These are phyloP conservation scores for Phanerochaete carnosa DNA, from an alignment of 768 basidiomycete genomes.

Conservation along the genomic window DNA sequence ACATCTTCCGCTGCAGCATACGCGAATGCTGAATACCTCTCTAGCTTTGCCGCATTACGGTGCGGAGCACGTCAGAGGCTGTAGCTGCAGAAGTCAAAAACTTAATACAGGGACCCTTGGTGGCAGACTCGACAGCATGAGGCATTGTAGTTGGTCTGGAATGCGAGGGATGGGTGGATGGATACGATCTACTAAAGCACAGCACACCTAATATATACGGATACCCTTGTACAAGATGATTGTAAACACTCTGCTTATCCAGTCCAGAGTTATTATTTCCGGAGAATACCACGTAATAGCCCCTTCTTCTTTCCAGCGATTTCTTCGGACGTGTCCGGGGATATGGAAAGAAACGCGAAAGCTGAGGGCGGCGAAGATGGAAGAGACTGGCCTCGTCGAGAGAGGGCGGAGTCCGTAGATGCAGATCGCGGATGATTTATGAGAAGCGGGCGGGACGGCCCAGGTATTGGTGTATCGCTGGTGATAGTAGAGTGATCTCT, in stretches of 20 bases:
- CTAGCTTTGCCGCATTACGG: constrained; percentile 88
- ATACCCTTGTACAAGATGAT: constrained; percentile 4
- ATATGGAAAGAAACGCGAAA: not conserved
- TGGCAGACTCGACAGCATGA: constrained; percentile 21
- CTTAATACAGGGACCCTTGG: constrained; percentile 39
- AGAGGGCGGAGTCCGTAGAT: constrained; percentile 25
- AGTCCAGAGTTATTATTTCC: constrained; percentile 28
- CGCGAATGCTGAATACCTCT: not conserved
- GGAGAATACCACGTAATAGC: constrained; percentile 39
- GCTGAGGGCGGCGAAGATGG: constrained; percentile 1
- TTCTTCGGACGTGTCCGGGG: constrained; percentile 3
- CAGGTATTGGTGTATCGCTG: constrained; percentile 1
- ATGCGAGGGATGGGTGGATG: constrained; percentile 1
- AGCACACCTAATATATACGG: constrained; percentile 1
- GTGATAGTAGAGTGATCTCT: not conserved
- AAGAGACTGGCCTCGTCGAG: constrained; percentile 5
- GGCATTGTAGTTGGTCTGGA: not conserved
- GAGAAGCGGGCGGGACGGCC: constrained; percentile 14
- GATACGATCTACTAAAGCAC: constrained; percentile 1
- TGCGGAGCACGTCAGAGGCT: constrained; percentile 92
- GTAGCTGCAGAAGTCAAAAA: constrained; percentile 74
- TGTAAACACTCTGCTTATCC: not conserved
- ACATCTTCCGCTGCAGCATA: not conserved
- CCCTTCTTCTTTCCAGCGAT: constrained; percentile 25
- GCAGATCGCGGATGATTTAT: constrained; percentile 24